Evolutionary conservation across 2,329 filamentous ascomycete genomes (phyloP), one percentile per base, ranked within the genome.

Genomic region (Ophiobolus disseminans): DNA sequence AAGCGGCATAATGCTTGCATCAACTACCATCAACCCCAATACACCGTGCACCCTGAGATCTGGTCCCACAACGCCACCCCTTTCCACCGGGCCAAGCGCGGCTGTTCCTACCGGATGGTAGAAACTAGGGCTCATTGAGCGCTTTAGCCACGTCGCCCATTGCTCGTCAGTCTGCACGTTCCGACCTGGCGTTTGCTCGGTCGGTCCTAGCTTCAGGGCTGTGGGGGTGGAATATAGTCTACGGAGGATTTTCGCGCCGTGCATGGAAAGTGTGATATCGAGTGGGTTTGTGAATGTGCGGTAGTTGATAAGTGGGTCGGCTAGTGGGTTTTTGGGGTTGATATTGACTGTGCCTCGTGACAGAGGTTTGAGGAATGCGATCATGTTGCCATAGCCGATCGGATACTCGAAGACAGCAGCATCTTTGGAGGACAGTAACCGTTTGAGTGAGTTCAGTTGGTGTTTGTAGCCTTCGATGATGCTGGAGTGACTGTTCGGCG

Each of bases 321-420:
- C 57, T 11, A 43, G 40, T 6, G 69, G 60, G 36, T 70, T 53
- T 16, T 62, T 47, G 7, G 64, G 62, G 45, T 70, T 63, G 30
- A 73, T 64, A 19, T 58, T 59, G 21, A 74, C 63, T n/a, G 65
- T 66, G 11, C 72, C 72, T 28, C 71, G 63, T n/a, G 52, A 60
- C 26, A 73, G 57, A 3, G 71, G 60, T 17, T 62, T 22, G 31
- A 51, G 22, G 13, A 57, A 34, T 7, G 47, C 48, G 17, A 45
- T 42, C 25, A 53, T 40, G 11, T 39, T 42, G 1, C 44, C 55
- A 23, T 17, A 45, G 28, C n/a, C 44, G 40, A 55, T 66, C 19
- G 48, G 57, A 41, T 58, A 61, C 23, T 66, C 62, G 26, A 62
- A 62, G 20, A 58, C 53, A 9, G 62, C 56, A 21, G 56, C 57